phyloP scores from a whole-genome alignment of 2,329 filamentous ascomycete species.

The Pochonia chlamydosporia region DNA sequence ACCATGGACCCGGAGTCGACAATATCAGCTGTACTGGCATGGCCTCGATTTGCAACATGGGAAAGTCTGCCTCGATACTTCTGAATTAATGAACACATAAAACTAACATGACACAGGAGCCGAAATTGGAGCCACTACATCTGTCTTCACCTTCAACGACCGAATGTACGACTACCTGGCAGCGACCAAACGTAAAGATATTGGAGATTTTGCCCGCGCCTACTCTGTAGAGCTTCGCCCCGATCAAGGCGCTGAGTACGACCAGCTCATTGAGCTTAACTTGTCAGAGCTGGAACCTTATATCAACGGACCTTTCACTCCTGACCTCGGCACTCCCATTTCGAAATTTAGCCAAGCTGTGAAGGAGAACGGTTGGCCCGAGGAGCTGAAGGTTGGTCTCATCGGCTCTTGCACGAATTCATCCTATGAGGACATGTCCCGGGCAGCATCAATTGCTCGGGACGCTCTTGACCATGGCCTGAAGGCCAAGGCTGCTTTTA shows the following conservation, averaged over 20 bases:
- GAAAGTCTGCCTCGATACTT: slow-evolving; percentile 14
- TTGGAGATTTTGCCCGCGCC: slow-evolving; percentile 80
- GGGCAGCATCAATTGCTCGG: slow-evolving; percentile 82
- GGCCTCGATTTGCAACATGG: slow-evolving; percentile 73
- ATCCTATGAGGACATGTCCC: slow-evolving; percentile 83
- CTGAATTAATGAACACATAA: neutral
- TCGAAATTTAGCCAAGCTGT: slow-evolving; percentile 95
- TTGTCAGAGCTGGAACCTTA: slow-evolving; percentile 91
- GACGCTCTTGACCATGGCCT: slow-evolving; percentile 88
- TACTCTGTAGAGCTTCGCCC: slow-evolving; percentile 83
- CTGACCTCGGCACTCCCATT: slow-evolving; percentile 94
- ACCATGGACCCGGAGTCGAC: slow-evolving; percentile 59
- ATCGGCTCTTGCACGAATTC: slow-evolving; percentile 98
- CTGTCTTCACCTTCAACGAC: slow-evolving; percentile 96
- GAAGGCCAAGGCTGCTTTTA: slow-evolving; percentile 91
- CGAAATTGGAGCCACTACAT: slow-evolving; percentile 81
- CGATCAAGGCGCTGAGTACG: slow-evolving; percentile 90
- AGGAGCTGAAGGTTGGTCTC: slow-evolving; percentile 92
- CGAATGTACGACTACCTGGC: slow-evolving; percentile 94
- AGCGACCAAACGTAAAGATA: slow-evolving; percentile 83
- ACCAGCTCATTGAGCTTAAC: slow-evolving; percentile 94
- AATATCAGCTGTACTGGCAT: slow-evolving; percentile 50
- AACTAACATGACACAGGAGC: no score
- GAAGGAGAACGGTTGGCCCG: slow-evolving; percentile 91
- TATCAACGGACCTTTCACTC: slow-evolving; percentile 98